phyloP scores from a whole-genome alignment of 2,329 filamentous ascomycete genomes.

The Boeremia exigua region DNA sequence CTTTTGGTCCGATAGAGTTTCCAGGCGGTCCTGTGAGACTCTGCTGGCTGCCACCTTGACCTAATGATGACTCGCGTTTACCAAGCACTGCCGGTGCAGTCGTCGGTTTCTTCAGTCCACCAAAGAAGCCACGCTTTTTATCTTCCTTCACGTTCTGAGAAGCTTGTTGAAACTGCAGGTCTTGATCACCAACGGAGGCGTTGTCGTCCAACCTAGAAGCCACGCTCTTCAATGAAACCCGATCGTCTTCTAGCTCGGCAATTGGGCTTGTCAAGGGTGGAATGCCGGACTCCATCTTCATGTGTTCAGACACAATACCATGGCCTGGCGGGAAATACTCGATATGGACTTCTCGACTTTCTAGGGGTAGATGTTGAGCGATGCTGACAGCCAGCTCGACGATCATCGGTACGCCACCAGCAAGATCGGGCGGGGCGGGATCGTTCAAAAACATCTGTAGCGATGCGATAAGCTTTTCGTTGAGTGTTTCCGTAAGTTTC shows the following conservation, averaged over 20 bases:
- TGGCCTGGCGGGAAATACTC: constrained; percentile 83
- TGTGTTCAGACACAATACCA: constrained; percentile 71
- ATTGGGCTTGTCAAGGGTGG: constrained; percentile 55
- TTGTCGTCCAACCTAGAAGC: constrained; percentile 41
- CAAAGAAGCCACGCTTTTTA: constrained; percentile 53
- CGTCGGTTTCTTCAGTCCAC: constrained; percentile 49
- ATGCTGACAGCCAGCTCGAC: constrained; percentile 89
- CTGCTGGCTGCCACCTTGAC: constrained; percentile 45
- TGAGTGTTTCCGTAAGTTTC: constrained; percentile 63
- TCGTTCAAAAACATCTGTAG: constrained; percentile 77
- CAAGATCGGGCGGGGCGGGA: constrained; percentile 79
- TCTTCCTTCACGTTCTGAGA: constrained; percentile 37
- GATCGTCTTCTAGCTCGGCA: constrained; percentile 49
- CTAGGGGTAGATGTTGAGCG: constrained; percentile 82
- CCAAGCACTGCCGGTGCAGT: constrained; percentile 40
- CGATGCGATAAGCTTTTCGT: constrained; percentile 71
- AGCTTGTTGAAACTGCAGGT: constrained; percentile 40
- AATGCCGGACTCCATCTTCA: constrained; percentile 78
- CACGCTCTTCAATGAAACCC: constrained; percentile 44
- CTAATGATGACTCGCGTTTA: constrained; percentile 50
- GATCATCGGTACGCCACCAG: constrained; percentile 89
- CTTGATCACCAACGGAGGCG: constrained; percentile 37
- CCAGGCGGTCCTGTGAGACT: constrained; percentile 47
- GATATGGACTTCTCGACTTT: constrained; percentile 88
- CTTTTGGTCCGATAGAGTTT: constrained; percentile 47